phyloP scores from a whole-genome alignment of 108 stramenopile genomes.

The Skeletonema grethae region DNA sequence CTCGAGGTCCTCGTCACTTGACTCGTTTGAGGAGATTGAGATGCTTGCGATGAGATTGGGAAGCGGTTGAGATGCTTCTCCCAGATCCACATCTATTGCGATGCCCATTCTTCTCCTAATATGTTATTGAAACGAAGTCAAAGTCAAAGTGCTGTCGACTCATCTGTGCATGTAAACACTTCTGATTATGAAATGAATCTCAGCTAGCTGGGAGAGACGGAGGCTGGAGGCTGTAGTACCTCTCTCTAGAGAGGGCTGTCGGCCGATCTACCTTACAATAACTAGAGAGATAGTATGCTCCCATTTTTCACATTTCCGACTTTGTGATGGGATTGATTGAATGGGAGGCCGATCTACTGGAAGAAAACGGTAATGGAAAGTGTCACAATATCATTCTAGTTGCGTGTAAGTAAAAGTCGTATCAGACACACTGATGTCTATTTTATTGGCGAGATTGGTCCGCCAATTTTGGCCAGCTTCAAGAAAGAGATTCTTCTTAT shows the following conservation, averaged over 20 bases:
- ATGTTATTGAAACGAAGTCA: no score
- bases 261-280: no score
- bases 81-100: neutral
- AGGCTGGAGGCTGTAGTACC: no score
- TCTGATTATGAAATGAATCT: no score
- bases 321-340: neutral
- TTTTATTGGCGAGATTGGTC: neutral
- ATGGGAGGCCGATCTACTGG: neutral
- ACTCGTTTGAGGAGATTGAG: neutral
- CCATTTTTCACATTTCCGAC: no score
- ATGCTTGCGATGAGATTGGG: neutral
- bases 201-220: no score
- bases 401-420: neutral
- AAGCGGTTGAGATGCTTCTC: neutral
- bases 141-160: no score
- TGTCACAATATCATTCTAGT: no score
- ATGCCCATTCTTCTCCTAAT: neutral
- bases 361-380: neutral
- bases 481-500: neutral
- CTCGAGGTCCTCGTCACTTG: slow-evolving; percentile 3
- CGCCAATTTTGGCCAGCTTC: neutral
- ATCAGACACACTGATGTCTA: neutral
- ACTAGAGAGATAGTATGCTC: no score
- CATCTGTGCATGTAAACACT: neutral
- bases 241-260: no score